Evolutionary conservation across 352 stramenopile genomes (phyloP), one percentile per base, ranked within the genome.

Genomic region (Phytophthora boehmeriae): DNA sequence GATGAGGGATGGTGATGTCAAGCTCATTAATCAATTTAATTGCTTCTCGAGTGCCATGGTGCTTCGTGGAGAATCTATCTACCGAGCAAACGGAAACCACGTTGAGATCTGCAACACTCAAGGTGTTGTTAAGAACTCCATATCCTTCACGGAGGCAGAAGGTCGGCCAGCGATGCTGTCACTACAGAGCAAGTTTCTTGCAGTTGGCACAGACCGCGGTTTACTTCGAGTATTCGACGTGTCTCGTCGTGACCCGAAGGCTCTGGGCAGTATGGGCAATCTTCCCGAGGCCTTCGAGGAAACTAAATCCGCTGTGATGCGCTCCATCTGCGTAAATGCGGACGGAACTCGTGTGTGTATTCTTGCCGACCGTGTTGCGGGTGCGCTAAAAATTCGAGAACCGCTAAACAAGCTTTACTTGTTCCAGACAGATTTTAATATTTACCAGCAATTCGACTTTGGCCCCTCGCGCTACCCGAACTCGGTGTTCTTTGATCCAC

Each of bases 61-160:
- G 10, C 43, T 97, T 41, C 74, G 83, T 5, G 89, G 89, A 16
- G 90, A 98, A 59, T 96, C 85, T 5, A 81, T 97, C 48, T 96
- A 97, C 67, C 80, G 87, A 16, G 78, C 89, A n/a, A 79, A 75
- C 16, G 86, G 80, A 8, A 96, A 93, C 49, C 76, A 93, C 50
- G 77, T 98, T 13, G 83, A 97, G 73, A 76, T 97, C 16, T 94
- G 77, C 54, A 98, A 97, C 57, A 70, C 95, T 28, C 70, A 84
- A 28, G 94, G 94, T 8, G 75, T 95, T 5, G 77, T 96, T 17
- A 96, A 94, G 58, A 90, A 96, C 49, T 80, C 69, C 0, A 89
- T 98, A 20, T 90, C 78, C 1, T 98, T 98, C 64, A 97, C 88
- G 1, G 93, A 97, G 42, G 80, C 74, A 0, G 95, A 98, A 46